These are phyloP conservation scores for Colletotrichum sp. DNA, from an alignment of 2,329 filamentous ascomycete genomes.

Conservation along the genomic window DNA sequence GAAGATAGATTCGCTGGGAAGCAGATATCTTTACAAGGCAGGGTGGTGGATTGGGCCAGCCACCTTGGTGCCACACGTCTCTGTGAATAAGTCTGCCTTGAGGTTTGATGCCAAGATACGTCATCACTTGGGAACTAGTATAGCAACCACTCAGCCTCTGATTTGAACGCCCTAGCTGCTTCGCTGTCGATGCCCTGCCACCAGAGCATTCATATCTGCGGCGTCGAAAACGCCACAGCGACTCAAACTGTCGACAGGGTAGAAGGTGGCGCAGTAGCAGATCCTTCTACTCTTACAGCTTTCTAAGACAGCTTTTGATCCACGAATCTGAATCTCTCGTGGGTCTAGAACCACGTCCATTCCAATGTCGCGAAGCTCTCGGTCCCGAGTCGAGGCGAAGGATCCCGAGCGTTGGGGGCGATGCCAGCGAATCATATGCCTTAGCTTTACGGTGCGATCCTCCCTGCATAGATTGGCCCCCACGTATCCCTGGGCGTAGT, in stretches of 20 bases:
- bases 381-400: neutral
- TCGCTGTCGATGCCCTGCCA: neutral
- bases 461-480: neutral
- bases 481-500: neutral
- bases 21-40: neutral
- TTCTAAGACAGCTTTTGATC: neutral
- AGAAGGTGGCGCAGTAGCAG: neutral
- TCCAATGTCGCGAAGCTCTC: neutral
- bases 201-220: neutral
- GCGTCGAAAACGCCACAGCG: neutral
- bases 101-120: neutral
- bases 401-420: neutral
- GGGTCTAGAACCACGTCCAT: neutral
- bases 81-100: neutral
- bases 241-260: neutral
- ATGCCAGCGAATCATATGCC: neutral
- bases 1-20: neutral
- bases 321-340: neutral
- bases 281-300: neutral
- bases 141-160: neutral
- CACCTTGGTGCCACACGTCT: neutral
- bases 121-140: neutral
- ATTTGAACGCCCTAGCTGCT: neutral
- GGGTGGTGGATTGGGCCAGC: neutral
- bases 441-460: neutral